Percentiles rank a stretch among this genome's conserved stretches.
Evolutionary conservation across 768 basidiomycete genomes (phyloP).

Genomic region (Kwoniella botswanensis): DNA sequence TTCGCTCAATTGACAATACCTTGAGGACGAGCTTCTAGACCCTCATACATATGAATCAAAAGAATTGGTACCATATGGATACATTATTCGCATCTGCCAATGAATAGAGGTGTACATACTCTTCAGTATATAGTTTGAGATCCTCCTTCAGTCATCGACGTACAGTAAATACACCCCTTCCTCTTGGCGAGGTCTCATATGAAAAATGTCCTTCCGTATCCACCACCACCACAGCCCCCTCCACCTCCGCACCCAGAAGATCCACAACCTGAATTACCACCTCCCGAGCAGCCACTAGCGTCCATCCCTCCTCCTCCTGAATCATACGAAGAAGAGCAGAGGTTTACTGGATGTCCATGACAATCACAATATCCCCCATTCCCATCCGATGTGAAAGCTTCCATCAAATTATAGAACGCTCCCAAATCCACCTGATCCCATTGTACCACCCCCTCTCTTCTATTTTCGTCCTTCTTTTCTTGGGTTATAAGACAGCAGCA

Average conservation of each 20-base stretch:
- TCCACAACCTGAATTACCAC: neutral
- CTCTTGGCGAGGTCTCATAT: too few species aligned
- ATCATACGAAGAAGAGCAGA: neutral
- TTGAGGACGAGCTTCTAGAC: too few species aligned
- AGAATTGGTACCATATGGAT: too few species aligned
- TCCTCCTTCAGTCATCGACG: too few species aligned
- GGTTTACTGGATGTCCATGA: neutral
- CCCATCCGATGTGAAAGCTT: neutral
- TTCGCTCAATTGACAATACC: too few species aligned
- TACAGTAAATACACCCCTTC: too few species aligned
- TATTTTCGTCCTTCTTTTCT: neutral
- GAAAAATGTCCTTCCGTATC: neutral
- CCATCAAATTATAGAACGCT: neutral
- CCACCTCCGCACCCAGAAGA: neutral
- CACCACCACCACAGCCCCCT: conserved; percentile 4
- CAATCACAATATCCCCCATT: neutral
- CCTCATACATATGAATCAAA: too few species aligned
- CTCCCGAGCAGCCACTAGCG: neutral
- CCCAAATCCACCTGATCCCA: neutral
- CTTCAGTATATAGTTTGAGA: too few species aligned
- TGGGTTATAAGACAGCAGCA: conserved; percentile 1
- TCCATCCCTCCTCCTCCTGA: neutral
- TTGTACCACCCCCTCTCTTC: neutral
- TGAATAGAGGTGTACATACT: too few species aligned
- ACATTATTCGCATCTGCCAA: too few species aligned